Evolutionary conservation across 352 stramenopile genomes (phyloP), one percentile per base, ranked within the genome.

Genomic region (Phytophthora podocarpi): DNA sequence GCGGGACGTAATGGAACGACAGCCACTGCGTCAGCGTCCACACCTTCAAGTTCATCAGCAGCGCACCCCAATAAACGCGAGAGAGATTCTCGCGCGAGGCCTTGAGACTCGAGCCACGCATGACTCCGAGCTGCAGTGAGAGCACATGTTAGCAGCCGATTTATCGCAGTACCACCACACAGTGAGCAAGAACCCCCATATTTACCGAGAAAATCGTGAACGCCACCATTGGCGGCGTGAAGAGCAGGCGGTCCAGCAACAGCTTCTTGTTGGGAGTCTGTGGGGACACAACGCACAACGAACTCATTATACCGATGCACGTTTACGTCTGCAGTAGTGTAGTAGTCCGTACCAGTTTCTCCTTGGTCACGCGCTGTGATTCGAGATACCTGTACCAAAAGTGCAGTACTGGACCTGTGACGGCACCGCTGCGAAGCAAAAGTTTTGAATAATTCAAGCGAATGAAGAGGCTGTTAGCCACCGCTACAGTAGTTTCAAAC

Each of bases 211-310:
- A 90, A 59, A 91, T 74, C 13, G 80, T 90, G 41, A 90, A 71
- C 12, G 82, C 80, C 24, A 86, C 67, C 56, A 89, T 83, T 10
- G 82, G 82, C 5, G 82, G 82, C 12, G 82, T 90, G 65, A 83
- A 84, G 24, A 87, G 18, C 10, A 91, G 54, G 36, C 82, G 82
- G 46, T 91, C 82, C 10, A 90, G 59, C 8, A 90, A 28, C 5
- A 91, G 71, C 64, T 91, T 91, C 47, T 88, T 83, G 72, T 87
- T 91, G n/a, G 80, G 62, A 0, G 80, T 88, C 82, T 91, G 60
- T 31, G 20, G 1, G 30, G 41, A 11, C 18, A 31, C 15, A 54
- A 18, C 16, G 13, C 45, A 37, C n/a, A n/a, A n/a, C n/a, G n/a
- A n/a, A n/a, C n/a, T n/a, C n/a, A n/a, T n/a, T n/a, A n/a, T n/a